Percentiles rank a stretch among this genome's conserved stretches.
Conservation (phyloP, 148 eudicot genomes). For the Heliamphora exappendiculata region DNA sequence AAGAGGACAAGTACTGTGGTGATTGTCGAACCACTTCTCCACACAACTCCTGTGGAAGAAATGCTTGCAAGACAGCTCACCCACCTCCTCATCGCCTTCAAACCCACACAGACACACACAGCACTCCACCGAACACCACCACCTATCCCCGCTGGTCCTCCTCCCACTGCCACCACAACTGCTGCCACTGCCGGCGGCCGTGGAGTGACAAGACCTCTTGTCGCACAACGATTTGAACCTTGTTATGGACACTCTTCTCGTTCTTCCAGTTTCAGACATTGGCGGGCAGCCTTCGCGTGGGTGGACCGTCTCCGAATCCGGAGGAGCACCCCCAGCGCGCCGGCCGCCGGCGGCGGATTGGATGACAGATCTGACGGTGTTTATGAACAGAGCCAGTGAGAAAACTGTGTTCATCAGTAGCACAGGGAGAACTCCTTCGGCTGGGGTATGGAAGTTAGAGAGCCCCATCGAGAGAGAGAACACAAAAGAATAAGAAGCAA, state of each 20-base stretch:
- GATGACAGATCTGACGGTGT: constrained; percentile 35
- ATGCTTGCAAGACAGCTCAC: constrained; percentile 74
- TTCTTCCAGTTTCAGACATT: background rate
- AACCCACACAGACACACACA: constrained; percentile 59
- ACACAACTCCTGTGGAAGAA: constrained; percentile 66
- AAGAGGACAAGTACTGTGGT: constrained; percentile 66
- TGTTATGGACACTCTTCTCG: constrained; percentile 22
- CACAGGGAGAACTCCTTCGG: constrained; percentile 51
- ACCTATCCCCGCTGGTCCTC: too few species aligned
- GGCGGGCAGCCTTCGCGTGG: background rate
- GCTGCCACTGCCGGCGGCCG: background rate
- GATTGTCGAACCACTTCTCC: constrained; percentile 66
- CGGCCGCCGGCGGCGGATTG: constrained; percentile 18
- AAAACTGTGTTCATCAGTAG: constrained; percentile 56
- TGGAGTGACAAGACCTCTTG: background rate
- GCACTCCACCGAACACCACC: constrained; percentile 25
- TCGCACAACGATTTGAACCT: constrained; percentile 25
- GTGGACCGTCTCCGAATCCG: constrained; percentile 24
- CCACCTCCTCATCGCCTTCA: constrained; percentile 53
- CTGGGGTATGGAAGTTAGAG: constrained; percentile 45
- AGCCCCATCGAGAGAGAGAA: too few species aligned
- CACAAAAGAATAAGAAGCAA: too few species aligned
- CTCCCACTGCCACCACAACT: background rate
- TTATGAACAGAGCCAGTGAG: constrained; percentile 43
- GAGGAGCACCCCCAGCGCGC: background rate